phyloP scores from a whole-genome alignment of 768 basidiomycete species.

The Roridomyces roridus region DNA sequence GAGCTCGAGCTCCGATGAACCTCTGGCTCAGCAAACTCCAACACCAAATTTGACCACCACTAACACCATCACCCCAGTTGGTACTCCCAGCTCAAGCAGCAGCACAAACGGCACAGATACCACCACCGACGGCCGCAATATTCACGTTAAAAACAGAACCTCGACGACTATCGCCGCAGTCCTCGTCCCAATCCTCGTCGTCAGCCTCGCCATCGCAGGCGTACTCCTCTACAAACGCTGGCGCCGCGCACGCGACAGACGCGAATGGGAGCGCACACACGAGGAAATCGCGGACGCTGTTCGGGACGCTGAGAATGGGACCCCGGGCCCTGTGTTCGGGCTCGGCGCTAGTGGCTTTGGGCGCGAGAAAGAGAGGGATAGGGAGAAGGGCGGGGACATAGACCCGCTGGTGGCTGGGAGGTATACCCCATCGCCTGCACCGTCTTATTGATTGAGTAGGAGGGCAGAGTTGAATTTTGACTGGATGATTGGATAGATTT shows the following conservation, averaged over 20 bases:
- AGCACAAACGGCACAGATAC: no score
- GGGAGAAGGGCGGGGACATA: neutral
- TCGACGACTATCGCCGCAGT: slow-evolving; percentile 15
- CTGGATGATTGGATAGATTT: no score
- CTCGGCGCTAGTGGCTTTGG: no score
- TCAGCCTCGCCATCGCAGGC: slow-evolving; percentile 10
- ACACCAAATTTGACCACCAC: no score
- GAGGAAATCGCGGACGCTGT: slow-evolving; percentile 22
- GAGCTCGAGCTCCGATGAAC: no score
- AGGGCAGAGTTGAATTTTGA: no score
- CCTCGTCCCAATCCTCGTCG: slow-evolving; percentile 17
- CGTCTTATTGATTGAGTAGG: no score
- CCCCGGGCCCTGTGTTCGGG: no score
- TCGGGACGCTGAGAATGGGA: neutral
- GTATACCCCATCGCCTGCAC: no score
- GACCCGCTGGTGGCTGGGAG: neutral
- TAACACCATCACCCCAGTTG: no score
- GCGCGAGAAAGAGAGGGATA: neutral
- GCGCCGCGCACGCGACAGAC: slow-evolving; percentile 8
- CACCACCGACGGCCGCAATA: neutral
- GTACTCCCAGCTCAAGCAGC: no score
- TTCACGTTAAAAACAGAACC: neutral
- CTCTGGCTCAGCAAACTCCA: no score
- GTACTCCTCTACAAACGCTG: slow-evolving; percentile 11
- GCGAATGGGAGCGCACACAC: slow-evolving; percentile 25